Base-by-base conservation (phyloP, 805 yeast species). In the Wickerhamiella kurtzmanii region DNA sequence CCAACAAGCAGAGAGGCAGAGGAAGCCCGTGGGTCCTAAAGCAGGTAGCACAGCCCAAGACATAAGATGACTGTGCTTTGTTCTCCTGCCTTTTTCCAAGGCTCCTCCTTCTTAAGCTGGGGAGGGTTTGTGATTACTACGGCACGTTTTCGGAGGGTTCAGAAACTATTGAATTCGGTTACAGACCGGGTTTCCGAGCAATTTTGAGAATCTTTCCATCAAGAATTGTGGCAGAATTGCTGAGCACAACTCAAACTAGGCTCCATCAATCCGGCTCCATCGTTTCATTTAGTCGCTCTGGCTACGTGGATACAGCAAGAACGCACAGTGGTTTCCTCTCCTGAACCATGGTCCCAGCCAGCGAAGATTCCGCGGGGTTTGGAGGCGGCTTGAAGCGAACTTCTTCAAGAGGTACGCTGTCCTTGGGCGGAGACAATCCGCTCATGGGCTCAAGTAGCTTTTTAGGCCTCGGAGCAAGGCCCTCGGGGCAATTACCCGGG, bases 371-470 rank as follows among this genome's bases (percentile, higher is more conserved):
- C 41, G 22, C 11, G 4, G 20, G 20, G 9, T 15, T 17, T 8
- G 32, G 18, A 9, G 43, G 35, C n/a, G 43, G 43, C 18, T 35
- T 40, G 19, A 40, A 40, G 35, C 43, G 43, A 11, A 40, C 35
- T 4, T 4, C 32, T 11, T 40, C 43, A 22, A 6, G 35, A 25
- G 43, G 43, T 15, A 40, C 20, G 6, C 35, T 40, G 35, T 17
- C 32, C 11, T 11, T 25, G 32, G 32, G 32, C 11, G 32, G 32
- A 6, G 32, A 25, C 32, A 11, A 25, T 25, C 11, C 11, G 32
- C 32, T 25, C 6, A 11, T 6, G 11, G 11, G 11, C 32, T n/a
- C n/a, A n/a, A n/a, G n/a, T n/a, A n/a, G n/a, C n/a, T n/a, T n/a
- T n/a, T n/a, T n/a, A n/a, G n/a, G n/a, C n/a, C n/a, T n/a, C n/a